A percentile compares a stretch with the other conserved stretches of the same genome.
Evolutionary conservation across 805 yeast genomes (phyloP).

Genomic region (Isabelozyma pseudorhagii): DNA sequence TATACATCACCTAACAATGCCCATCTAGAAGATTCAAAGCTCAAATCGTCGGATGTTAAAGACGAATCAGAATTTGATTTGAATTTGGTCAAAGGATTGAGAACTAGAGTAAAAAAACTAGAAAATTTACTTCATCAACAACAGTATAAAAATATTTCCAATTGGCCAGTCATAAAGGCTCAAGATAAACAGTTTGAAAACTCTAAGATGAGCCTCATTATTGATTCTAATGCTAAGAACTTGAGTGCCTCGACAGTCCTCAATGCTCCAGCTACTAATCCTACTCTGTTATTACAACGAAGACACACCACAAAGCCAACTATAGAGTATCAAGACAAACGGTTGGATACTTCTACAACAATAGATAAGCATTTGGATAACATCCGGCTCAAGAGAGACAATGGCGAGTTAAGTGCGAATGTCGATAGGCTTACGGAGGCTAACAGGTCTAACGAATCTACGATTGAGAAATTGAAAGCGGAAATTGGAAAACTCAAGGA

Average conservation of each 20-base stretch:
- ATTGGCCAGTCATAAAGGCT: slow-evolving; percentile 35
- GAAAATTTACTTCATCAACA: slow-evolving; percentile 77
- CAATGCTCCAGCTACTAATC: slow-evolving; percentile 12
- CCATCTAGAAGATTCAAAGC: slow-evolving; percentile 5
- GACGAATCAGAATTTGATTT: slow-evolving; percentile 32
- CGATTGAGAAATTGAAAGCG: slow-evolving; percentile 3
- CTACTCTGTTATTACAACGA: slow-evolving; percentile 26
- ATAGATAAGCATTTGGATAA: slow-evolving; percentile 44
- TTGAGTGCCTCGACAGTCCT: background rate
- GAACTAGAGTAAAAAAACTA: slow-evolving; percentile 67
- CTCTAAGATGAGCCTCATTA: slow-evolving; percentile 13
- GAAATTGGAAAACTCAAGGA: slow-evolving; percentile 6
- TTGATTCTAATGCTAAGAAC: slow-evolving; percentile 8
- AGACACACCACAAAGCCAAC: slow-evolving; percentile 2
- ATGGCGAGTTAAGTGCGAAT: slow-evolving; percentile 14
- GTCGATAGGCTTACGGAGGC: slow-evolving; percentile 7
- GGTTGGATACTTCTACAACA: slow-evolving; percentile 32
- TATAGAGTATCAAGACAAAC: slow-evolving; percentile 3
- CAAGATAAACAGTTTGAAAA: slow-evolving; percentile 11
- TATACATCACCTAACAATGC: slow-evolving; percentile 16
- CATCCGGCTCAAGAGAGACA: slow-evolving; percentile 32
- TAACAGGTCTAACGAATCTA: slow-evolving; percentile 6
- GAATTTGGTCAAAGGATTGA: slow-evolving; percentile 56
- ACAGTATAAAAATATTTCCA: slow-evolving; percentile 53
- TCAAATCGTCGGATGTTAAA: slow-evolving; percentile 10